Evolutionary conservation across 2,329 filamentous ascomycete genomes (phyloP).

Genomic region (Tolypocladium album): DNA sequence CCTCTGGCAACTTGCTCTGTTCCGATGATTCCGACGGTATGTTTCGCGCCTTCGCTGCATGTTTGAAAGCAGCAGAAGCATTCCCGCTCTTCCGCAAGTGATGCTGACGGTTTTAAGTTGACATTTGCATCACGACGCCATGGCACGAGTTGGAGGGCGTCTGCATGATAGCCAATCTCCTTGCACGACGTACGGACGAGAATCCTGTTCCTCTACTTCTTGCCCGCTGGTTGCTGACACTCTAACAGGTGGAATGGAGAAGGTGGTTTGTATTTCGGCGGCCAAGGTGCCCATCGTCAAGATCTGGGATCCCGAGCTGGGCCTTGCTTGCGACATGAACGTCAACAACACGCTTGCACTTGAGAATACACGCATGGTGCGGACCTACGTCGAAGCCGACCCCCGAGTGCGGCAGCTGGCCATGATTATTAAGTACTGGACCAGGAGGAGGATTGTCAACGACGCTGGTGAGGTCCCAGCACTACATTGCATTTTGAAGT

Average conservation of each 20-base stretch:
- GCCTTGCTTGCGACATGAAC: constrained; percentile 92
- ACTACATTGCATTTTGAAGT: constrained; percentile 4
- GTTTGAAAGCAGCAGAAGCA: constrained; percentile 4
- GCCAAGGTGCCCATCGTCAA: constrained; percentile 98
- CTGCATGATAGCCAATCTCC: constrained; percentile 77
- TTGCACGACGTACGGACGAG: constrained; percentile 63
- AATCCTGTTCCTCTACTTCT: not conserved
- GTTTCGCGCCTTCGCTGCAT: constrained; percentile 17
- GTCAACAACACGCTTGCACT: constrained; percentile 94
- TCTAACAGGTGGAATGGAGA: constrained; percentile 81
- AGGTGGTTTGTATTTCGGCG: constrained; percentile 85
- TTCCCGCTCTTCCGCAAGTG: not conserved
- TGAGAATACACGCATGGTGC: constrained; percentile 96
- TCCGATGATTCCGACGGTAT: constrained; percentile 92
- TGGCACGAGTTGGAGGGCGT: constrained; percentile 83
- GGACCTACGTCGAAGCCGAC: constrained; percentile 91
- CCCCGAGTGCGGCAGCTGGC: constrained; percentile 81
- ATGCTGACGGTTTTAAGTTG: constrained; percentile 50
- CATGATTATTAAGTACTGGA: constrained; percentile 98
- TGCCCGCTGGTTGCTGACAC: constrained; percentile 20
- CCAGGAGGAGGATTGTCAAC: constrained; percentile 81
- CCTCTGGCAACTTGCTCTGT: constrained; percentile 88
- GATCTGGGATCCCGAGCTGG: constrained; percentile 90
- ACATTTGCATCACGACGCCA: constrained; percentile 92
- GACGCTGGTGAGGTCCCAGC: constrained; percentile 68